Percentiles rank a stretch among this genome's conserved stretches.
These are phyloP conservation scores for Anastatica hierochuntica DNA, from an alignment of 345 rosid genomes.

Conservation along the genomic window DNA sequence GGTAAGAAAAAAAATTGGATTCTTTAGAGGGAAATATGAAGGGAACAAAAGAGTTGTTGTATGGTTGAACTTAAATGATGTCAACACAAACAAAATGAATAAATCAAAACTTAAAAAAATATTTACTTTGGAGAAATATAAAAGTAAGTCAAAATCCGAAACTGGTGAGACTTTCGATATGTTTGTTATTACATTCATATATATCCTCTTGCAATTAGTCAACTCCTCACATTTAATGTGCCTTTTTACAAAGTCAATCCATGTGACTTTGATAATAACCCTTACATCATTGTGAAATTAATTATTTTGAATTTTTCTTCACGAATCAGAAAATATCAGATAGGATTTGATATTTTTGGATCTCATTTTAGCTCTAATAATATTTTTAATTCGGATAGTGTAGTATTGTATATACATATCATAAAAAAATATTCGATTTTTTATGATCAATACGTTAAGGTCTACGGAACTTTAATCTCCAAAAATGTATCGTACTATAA, in stretches of 20 bases:
- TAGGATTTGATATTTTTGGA: background rate
- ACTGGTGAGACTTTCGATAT: background rate
- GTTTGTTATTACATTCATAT: background rate
- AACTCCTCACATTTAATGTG: background rate
- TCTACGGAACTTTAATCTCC: background rate
- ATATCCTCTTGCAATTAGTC: background rate
- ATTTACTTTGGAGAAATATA: background rate
- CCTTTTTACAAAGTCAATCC: slow-evolving; percentile 14
- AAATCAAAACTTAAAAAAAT: too few relatives aligned
- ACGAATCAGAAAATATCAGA: background rate
- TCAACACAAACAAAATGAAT: background rate
- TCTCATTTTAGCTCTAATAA: background rate
- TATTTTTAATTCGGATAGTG: background rate
- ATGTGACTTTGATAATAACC: slow-evolving; percentile 11
- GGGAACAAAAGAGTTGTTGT: background rate
- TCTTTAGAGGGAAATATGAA: background rate
- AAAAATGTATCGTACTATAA: too few relatives aligned
- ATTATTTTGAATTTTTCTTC: too few relatives aligned
- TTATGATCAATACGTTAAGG: background rate
- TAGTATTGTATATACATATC: too few relatives aligned
- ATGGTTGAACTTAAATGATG: background rate
- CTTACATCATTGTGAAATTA: background rate
- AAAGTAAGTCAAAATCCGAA: background rate
- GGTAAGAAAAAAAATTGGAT: background rate
- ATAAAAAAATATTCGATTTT: too few relatives aligned